Percentiles rank a stretch among this genome's conserved stretches.
Conservation (phyloP, 2,329 filamentous ascomycete genomes). For the Colletotrichum liaoningense region DNA sequence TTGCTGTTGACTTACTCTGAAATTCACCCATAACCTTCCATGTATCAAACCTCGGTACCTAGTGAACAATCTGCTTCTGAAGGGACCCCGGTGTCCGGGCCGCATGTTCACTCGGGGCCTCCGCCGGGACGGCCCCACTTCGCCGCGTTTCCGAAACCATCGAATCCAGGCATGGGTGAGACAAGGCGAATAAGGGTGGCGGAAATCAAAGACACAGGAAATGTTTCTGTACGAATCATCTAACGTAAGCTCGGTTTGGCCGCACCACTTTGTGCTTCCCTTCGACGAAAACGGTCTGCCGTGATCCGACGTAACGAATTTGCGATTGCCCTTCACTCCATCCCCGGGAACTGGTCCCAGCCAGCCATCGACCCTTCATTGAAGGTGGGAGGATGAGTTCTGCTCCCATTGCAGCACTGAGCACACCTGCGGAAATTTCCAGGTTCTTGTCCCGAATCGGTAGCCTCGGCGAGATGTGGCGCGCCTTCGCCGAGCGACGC, state of each 20-base stretch:
- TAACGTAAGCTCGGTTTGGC: background rate
- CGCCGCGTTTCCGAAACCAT: background rate
- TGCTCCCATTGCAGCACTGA: no score
- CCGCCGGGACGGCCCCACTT: background rate
- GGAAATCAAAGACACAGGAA: background rate
- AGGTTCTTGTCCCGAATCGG: background rate
- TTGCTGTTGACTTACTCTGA: no score
- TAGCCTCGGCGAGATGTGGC: conserved; percentile 4
- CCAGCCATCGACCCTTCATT: background rate
- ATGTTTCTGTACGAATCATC: background rate
- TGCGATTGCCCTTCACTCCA: background rate
- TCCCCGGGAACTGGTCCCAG: background rate
- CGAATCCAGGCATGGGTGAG: background rate
- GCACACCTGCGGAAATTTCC: no score
- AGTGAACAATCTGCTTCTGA: background rate
- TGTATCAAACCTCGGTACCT: no score
- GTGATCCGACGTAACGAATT: background rate
- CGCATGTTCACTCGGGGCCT: no score
- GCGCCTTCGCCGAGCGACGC: background rate
- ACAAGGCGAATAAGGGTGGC: background rate
- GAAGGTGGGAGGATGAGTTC: no score
- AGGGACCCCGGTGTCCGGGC: background rate
- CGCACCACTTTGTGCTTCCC: background rate
- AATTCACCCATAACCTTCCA: no score
- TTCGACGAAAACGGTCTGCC: conserved; percentile 15